Conservation (phyloP, 495 filamentous ascomycete genomes). For the Aspergillus nidulans region DNA sequence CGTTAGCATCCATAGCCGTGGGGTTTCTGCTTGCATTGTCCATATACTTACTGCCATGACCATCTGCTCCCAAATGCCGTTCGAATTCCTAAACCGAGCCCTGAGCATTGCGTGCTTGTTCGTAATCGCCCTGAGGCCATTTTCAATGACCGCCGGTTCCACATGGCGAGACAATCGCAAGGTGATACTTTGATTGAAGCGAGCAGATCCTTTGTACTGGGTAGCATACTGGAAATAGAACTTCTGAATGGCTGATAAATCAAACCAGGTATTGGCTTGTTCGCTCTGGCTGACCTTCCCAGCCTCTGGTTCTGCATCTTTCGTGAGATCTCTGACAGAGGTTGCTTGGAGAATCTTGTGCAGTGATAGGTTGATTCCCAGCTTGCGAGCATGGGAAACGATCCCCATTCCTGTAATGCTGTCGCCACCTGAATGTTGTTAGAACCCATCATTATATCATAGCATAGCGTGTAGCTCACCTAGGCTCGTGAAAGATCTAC, state of each 20-base stretch:
- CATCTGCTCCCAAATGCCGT: conserved; percentile 42
- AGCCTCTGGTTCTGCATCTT: no score
- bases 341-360: conserved; percentile 35
- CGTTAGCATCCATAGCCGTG: no score
- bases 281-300: no score
- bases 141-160: conserved; percentile 42
- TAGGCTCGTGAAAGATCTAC: conserved; percentile 42
- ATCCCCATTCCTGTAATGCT: conserved; percentile 42
- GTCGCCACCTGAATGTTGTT: conserved; percentile 46
- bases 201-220: conserved; percentile 43
- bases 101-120: conserved; percentile 66
- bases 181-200: conserved; percentile 70
- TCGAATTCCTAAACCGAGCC: conserved; percentile 49
- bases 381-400: conserved; percentile 35
- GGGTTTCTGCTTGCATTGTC: no score
- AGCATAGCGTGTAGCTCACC: no score
- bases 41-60: conserved; percentile 31
- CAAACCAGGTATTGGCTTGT: no score
- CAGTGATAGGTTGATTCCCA: conserved; percentile 31
- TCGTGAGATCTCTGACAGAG: conserved; percentile 36
- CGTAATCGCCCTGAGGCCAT: conserved; percentile 55
- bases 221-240: conserved; percentile 41
- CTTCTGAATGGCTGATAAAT: conserved; percentile 42
- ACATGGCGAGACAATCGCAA: conserved; percentile 51
- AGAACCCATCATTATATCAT: no score